Evolutionary conservation across 768 basidiomycete species (phyloP).

Genomic region (Amanita pallidorosea): DNA sequence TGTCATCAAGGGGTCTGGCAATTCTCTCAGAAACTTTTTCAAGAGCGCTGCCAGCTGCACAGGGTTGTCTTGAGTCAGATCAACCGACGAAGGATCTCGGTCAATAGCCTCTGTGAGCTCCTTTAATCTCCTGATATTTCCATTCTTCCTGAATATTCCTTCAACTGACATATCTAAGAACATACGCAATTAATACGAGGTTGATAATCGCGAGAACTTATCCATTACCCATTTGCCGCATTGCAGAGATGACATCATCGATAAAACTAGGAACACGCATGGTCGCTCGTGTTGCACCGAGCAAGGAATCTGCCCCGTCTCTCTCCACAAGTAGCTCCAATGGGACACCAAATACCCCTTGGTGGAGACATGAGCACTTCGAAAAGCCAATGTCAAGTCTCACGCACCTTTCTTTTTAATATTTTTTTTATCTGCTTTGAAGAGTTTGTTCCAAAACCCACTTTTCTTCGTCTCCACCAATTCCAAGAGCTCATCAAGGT

Average conservation of each 20-base stretch:
- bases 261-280: slow-evolving; percentile 94
- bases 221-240: slow-evolving; percentile 91
- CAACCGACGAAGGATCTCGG: slow-evolving; percentile 86
- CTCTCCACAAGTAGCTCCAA: slow-evolving; percentile 88
- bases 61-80: slow-evolving; percentile 88
- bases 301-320: slow-evolving; percentile 91
- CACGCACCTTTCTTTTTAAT: slow-evolving; percentile 74
- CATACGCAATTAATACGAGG: slow-evolving; percentile 5
- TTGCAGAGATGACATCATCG: slow-evolving; percentile 95
- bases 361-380: slow-evolving; percentile 9
- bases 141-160: slow-evolving; percentile 97
- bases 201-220: neutral
- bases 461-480: slow-evolving; percentile 88
- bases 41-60: slow-evolving; percentile 94
- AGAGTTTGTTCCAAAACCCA: slow-evolving; percentile 92
- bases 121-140: slow-evolving; percentile 89
- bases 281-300: slow-evolving; percentile 78
- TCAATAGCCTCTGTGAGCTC: slow-evolving; percentile 90
- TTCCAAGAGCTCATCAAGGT: slow-evolving; percentile 89
- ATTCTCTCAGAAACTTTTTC: slow-evolving; percentile 93
- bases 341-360: slow-evolving; percentile 90
- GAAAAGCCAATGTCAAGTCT: slow-evolving; percentile 1
- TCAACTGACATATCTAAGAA: slow-evolving; percentile 92
- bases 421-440: slow-evolving; percentile 90
- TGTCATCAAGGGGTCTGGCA: slow-evolving; percentile 94